Base-by-base conservation (phyloP, 225 moss, liverwort and hornwort species). In the Pseudoscleropodium purum region DNA sequence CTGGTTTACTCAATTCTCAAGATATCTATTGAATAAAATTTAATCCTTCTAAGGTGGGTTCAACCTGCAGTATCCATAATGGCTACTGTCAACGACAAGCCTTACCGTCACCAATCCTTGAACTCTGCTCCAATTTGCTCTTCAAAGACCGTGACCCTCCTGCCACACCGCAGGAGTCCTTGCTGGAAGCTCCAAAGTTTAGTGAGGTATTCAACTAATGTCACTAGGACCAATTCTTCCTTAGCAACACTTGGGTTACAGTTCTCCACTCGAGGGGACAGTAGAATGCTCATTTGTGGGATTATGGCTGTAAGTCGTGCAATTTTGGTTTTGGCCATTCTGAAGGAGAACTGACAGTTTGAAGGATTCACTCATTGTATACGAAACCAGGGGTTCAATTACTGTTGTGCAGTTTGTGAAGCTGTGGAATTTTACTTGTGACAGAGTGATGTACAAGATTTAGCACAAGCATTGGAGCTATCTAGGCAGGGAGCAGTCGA, bases 401-500 rank as follows among this genome's bases (percentile, higher is more conserved):
- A 73, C 79, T 79, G 49, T 75, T 57, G 8, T 61, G 64, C 76
- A 80, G 72, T 87, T 87, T 82, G 39, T 93, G 87, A 91, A 68
- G 78, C 43, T 86, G 84, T 92, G 89, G 56, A 90, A 83, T 79
- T 75, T 91, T 89, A 59, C 84, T 91, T 93, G 75, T 91, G 90
- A 82, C 95, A 96, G 96, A 93, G 90, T 90, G 95, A 94, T 91
- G 94, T 96, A 52, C 96, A 96, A 91, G 93, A 93, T 64, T 90
- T 96, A 86, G 94, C 95, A 62, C 95, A 95, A 82, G 94, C 95
- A 51, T 93, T 94, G 86, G 95, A 93, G 84, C 86, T 96, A 66
- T 87, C 95, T 43, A 93, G 96, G 82, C 95, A 96, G 84, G 96
- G 94, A 84, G 96, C 96, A 86, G 92, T 96, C 36, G 93, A 96